Evolutionary conservation across 2,329 filamentous ascomycete species (phyloP), one percentile per base, ranked within the genome.

Genomic region (Penicillium sp.): DNA sequence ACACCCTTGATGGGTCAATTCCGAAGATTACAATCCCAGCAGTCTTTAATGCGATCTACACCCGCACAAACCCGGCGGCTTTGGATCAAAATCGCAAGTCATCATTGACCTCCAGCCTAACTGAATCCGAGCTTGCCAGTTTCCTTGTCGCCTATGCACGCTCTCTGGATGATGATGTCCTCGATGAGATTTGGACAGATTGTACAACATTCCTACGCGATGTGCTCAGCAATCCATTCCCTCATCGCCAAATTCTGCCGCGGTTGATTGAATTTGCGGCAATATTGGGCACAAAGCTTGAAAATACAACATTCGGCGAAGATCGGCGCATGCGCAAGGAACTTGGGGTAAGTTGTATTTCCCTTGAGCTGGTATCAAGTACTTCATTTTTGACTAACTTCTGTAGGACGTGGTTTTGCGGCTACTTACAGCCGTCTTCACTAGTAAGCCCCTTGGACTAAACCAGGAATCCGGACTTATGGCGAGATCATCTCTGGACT

Each of bases 161-260:
- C 33, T 95, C 93, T 0, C 82, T 98, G 13, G 95, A 99, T 71
- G 95, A 99, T 70, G 95, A 99, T 79, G 91, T 95, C 16, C 94
- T 97, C 85, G 95, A 99, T 70, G 95, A 99, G 77, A 97, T 99
- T 52, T 99, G 95, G 95, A 84, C 88, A 43, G 94, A 99, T 73
- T 99, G 94, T 75, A 92, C 93, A 70, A 86, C 89, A 0, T 99
- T 99, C 75, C 77, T 98, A 62, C 90, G 88, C 65, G 96, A 99
- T 73, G 85, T 99, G 30, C 83, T 99, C 30, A 88, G 89, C 26
- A 99, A 99, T 71, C 96, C 95, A 1, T 92, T 99, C 71, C 95
- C 95, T 2, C 94, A 99, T 78, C 85, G 95, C 58, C 93, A 97
- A 72, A 94, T 93, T 7, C 78, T 99, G 42, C 91, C 95, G 6